Evolutionary conservation across 2,329 filamentous ascomycete species (phyloP).

Genomic region (Ophiostoma ulmi): DNA sequence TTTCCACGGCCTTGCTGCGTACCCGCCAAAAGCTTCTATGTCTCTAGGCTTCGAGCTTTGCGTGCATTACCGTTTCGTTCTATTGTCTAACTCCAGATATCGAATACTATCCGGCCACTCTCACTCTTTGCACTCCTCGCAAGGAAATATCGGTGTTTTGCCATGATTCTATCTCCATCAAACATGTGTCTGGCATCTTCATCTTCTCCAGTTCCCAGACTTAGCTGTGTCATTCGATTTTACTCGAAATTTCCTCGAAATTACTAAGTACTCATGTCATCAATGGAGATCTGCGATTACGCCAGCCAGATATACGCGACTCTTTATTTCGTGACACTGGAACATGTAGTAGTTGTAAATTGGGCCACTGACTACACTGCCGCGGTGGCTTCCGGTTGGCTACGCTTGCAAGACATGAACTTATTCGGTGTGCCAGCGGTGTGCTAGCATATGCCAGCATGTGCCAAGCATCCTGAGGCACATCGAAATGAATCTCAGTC

Average conservation of each 20-base stretch:
- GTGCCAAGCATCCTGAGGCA: background rate
- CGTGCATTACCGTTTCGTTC: background rate
- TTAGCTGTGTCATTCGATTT: background rate
- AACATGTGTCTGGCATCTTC: background rate
- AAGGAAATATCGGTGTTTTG: background rate
- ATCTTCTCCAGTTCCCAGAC: background rate
- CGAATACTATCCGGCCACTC: background rate
- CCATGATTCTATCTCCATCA: background rate
- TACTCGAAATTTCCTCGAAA: background rate
- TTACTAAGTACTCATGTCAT: background rate
- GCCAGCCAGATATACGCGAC: background rate
- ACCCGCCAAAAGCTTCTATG: background rate
- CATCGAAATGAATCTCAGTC: background rate
- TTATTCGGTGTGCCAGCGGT: background rate
- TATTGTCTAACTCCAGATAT: background rate
- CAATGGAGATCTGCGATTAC: background rate
- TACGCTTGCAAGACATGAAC: background rate
- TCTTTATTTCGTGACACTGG: background rate
- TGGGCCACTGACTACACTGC: background rate
- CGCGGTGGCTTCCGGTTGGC: slow-evolving; percentile 18
- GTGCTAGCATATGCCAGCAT: background rate
- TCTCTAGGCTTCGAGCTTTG: background rate
- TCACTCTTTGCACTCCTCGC: background rate
- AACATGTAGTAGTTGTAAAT: background rate
- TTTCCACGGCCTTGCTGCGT: background rate